phyloP scores from a whole-genome alignment of 805 yeast genomes.

The Kluyveromyces lactis region DNA sequence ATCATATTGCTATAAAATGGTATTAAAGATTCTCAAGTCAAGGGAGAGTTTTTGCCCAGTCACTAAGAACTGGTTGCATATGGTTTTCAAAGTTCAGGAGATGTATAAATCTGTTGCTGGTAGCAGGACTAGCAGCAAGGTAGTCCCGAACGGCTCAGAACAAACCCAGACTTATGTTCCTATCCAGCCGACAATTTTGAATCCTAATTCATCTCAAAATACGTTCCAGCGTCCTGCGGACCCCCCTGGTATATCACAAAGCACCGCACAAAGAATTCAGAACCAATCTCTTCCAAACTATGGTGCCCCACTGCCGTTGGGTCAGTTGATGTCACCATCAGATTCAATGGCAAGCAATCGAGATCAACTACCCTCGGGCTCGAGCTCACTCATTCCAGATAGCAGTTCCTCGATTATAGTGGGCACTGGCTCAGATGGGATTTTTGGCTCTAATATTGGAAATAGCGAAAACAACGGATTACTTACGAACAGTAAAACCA shows the following conservation, averaged over 20 bases:
- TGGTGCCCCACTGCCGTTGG: background rate
- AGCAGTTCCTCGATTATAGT: too few relatives aligned
- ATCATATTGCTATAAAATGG: background rate
- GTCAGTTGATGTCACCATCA: background rate
- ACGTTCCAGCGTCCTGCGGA: background rate
- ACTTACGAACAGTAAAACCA: background rate
- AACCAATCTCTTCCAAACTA: background rate
- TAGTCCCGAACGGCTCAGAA: background rate
- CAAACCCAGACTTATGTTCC: background rate
- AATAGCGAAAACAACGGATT: background rate
- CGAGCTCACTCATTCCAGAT: background rate
- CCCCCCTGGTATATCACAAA: background rate
- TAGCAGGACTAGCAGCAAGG: background rate
- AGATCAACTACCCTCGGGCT: background rate
- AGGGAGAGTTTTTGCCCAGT: constrained; percentile 3
- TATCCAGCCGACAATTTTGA: background rate
- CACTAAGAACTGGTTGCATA: constrained; percentile 7
- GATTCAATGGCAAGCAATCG: background rate
- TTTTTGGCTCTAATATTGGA: background rate
- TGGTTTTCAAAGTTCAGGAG: constrained; percentile 6
- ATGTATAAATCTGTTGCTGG: constrained; percentile 5
- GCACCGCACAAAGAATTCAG: background rate
- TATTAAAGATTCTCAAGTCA: constrained; percentile 3
- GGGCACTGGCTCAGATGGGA: background rate
- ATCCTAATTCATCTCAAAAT: background rate